These are phyloP conservation scores for Microthyrium microscopicum DNA, from an alignment of 2,329 filamentous ascomycete genomes.

Conservation along the genomic window DNA sequence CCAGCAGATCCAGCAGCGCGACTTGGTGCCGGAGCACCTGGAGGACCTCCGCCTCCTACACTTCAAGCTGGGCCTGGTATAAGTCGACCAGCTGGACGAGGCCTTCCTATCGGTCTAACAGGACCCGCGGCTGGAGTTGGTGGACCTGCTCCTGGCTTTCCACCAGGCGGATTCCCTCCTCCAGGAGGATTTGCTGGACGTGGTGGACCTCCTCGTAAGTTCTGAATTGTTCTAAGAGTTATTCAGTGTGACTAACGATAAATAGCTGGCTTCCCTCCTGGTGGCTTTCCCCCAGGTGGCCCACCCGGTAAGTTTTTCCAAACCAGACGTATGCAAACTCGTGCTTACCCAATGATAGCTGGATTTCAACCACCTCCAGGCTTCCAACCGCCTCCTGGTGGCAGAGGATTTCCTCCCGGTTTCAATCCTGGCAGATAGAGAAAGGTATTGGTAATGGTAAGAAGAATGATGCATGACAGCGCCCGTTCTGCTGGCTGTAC, in stretches of 20 bases:
- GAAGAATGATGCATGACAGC: too few relatives aligned
- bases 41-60: slow-evolving; percentile 37
- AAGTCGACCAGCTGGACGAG: slow-evolving; percentile 77
- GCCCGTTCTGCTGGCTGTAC: too few relatives aligned
- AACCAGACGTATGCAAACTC: slow-evolving; percentile 10
- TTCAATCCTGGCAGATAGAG: too few relatives aligned
- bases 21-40: slow-evolving; percentile 59
- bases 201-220: slow-evolving; percentile 16
- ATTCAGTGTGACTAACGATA: too few relatives aligned
- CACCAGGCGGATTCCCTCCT: slow-evolving; percentile 20
- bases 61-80: slow-evolving; percentile 77
- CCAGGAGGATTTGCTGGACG: slow-evolving; percentile 14
- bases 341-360: slow-evolving; percentile 25
- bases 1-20: slow-evolving; percentile 84
- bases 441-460: too few relatives aligned
- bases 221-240: slow-evolving; percentile 9
- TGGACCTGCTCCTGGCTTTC: slow-evolving; percentile 34
- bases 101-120: slow-evolving; percentile 64
- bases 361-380: slow-evolving; percentile 44
- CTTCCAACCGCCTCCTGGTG: slow-evolving; percentile 42
- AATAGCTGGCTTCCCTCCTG: slow-evolving; percentile 15
- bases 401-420: too few relatives aligned
- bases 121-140: slow-evolving; percentile 83
- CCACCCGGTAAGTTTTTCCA: slow-evolving; percentile 32
- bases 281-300: slow-evolving; percentile 24